Conservation (phyloP, 192 early-diverging fungal species). For the Coemansia sp. region DNA sequence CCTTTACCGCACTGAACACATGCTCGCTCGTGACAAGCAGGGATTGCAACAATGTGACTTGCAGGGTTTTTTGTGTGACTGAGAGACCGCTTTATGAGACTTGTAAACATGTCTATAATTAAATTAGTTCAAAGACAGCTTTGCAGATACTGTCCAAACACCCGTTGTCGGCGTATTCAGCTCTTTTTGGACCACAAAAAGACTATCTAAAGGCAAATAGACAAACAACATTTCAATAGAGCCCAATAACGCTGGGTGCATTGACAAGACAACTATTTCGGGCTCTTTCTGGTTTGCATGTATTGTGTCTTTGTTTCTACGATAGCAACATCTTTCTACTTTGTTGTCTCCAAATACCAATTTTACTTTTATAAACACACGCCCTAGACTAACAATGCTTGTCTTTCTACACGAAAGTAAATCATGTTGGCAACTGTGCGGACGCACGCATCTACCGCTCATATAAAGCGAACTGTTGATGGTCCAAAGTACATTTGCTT, state of each 20-base stretch:
- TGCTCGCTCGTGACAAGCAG: not conserved
- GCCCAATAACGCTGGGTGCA: not conserved
- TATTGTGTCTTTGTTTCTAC: slow-evolving; percentile 1
- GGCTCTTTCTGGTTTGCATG: not conserved
- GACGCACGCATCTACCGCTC: not conserved
- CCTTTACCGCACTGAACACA: not conserved
- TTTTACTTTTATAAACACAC: not conserved
- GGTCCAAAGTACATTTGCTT: not conserved
- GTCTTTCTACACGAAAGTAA: not conserved
- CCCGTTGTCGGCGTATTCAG: not conserved
- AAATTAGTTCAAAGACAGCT: not conserved
- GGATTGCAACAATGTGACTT: not conserved
- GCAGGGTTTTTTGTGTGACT: not conserved
- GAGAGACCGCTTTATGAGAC: too few species aligned
- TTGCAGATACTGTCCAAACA: not conserved
- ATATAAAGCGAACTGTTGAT: not conserved
- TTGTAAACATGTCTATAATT: not conserved
- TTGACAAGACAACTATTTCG: not conserved
- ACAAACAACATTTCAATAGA: not conserved
- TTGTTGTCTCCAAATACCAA: not conserved
- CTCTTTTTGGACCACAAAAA: not conserved
- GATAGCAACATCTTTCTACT: not conserved
- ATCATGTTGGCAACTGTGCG: not conserved
- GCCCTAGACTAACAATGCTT: not conserved
- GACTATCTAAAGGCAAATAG: not conserved